These are phyloP conservation scores for Extremus antarcticus DNA, from an alignment of 495 filamentous ascomycete species.

Conservation along the genomic window DNA sequence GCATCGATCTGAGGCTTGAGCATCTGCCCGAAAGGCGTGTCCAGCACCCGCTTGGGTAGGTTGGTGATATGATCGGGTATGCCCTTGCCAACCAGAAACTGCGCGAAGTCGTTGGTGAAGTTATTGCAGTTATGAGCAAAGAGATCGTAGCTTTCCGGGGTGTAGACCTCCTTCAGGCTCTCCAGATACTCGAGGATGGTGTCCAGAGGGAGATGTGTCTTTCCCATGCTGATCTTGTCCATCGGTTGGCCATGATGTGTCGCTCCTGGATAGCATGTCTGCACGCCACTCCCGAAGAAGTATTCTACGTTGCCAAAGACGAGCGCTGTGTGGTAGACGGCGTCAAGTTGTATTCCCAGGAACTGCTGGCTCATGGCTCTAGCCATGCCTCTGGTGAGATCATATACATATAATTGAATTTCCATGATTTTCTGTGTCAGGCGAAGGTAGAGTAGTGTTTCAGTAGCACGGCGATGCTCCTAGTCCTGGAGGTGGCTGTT, in stretches of 20 bases:
- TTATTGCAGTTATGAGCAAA: slow-evolving; percentile 59
- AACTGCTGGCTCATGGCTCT: slow-evolving; percentile 17
- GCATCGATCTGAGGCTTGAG: slow-evolving; percentile 68
- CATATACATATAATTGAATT: slow-evolving; percentile 85
- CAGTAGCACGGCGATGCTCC: too few relatives aligned
- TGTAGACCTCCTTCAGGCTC: slow-evolving; percentile 71
- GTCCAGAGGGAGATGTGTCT: slow-evolving; percentile 67
- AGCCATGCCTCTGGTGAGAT: slow-evolving; percentile 55
- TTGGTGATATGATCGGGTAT: slow-evolving; percentile 85
- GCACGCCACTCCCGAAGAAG: slow-evolving; percentile 66
- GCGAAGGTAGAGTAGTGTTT: too few relatives aligned
- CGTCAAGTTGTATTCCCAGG: slow-evolving; percentile 42
- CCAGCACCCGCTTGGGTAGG: slow-evolving; percentile 73
- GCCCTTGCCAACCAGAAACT: slow-evolving; percentile 78
- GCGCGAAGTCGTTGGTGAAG: not conserved
- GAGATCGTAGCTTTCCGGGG: slow-evolving; percentile 75
- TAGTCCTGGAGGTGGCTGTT: too few relatives aligned
- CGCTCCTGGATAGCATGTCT: slow-evolving; percentile 62
- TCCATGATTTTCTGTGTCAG: slow-evolving; percentile 57
- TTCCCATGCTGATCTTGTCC: slow-evolving; percentile 62
- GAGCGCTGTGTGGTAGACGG: slow-evolving; percentile 84
- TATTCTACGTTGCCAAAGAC: slow-evolving; percentile 69
- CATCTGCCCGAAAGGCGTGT: slow-evolving; percentile 88
- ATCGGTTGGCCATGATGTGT: slow-evolving; percentile 82
- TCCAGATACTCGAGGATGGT: slow-evolving; percentile 84